Evolutionary conservation across 257 asterid species (phyloP), one percentile per base, ranked within the genome.

Genomic region (Solanum paucissectum): DNA sequence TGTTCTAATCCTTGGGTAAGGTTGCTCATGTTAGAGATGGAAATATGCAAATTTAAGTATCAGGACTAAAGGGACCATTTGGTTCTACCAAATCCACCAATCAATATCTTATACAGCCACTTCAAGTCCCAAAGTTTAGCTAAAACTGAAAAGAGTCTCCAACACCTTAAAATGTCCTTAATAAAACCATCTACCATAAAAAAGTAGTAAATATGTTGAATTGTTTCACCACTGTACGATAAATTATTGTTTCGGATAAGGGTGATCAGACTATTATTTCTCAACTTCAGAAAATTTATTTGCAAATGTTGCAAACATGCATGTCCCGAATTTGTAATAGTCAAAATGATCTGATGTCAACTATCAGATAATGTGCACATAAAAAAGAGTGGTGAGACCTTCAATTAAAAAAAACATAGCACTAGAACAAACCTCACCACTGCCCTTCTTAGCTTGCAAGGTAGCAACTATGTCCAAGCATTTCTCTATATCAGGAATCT

Each of bases 401-500:
- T 79, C 38, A 25, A 79, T 25, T 27, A 13, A 49, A 46, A 46
- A 49, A 49, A 83, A 49, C 90, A 86, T 29, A 69, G 62, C 71
- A 77, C 82, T 87, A 91, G 87, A 90, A 95, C 98, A 69, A 88
- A 96, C 99, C 99, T 96, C 99, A 89, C 97, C 95, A 83, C 94
- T 90, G 84, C 91, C 94, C 94, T 94, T 94, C 92, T 93, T 94
- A 87, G 94, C 94, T 91, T 94, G 94, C 94, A 96, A 90, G n/a
- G 96, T 93, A 82, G 95, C 93, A 83, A 96, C 98, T 23, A 94
- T 89, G 66, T 93, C 98, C 84, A 94, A 94, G 95, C 98, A 95
- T 90, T 95, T 94, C 90, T 94, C 98, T 20, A 95, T 96, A 90
- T 95, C 99, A 25, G 98, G 99, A 87, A 96, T 95, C 90, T 96